Percentiles rank a stretch among this genome's conserved stretches.
Conservation (phyloP, 352 stramenopile species). For the Pythium phragmitis region DNA sequence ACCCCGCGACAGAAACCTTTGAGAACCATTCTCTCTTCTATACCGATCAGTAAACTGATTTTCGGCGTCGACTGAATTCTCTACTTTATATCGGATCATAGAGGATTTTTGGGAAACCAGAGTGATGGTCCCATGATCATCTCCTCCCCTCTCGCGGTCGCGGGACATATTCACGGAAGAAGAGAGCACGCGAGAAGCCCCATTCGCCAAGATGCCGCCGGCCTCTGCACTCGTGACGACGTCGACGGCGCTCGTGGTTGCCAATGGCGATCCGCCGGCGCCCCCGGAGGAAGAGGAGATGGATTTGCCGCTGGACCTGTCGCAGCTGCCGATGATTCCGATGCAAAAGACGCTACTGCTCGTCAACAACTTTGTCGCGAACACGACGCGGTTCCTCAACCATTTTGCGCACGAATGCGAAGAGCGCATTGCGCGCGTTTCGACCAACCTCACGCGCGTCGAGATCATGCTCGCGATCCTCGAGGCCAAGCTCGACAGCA, state of each 20-base stretch:
- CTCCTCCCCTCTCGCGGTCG: slow-evolving; percentile 1
- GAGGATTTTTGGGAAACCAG: slow-evolving; percentile 6
- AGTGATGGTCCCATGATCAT: slow-evolving; percentile 26
- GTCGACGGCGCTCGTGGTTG: slow-evolving; percentile 62
- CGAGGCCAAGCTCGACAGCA: slow-evolving; percentile 83
- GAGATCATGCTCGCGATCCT: slow-evolving; percentile 85
- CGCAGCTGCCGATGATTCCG: slow-evolving; percentile 71
- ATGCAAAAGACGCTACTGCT: slow-evolving; percentile 79
- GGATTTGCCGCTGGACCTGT: slow-evolving; percentile 75
- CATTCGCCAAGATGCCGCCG: slow-evolving; percentile 15
- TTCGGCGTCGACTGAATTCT: too few relatives aligned
- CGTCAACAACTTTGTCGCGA: slow-evolving; percentile 86
- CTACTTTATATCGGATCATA: slow-evolving; percentile 3
- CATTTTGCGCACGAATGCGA: slow-evolving; percentile 85
- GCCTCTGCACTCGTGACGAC: slow-evolving; percentile 27
- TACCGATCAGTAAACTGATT: not conserved
- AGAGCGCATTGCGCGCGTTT: slow-evolving; percentile 70
- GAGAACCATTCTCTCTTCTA: not conserved
- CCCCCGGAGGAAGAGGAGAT: slow-evolving; percentile 46
- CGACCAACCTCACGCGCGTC: slow-evolving; percentile 71
- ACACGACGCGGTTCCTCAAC: slow-evolving; percentile 87
- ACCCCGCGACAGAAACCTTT: not conserved
- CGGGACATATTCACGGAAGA: slow-evolving; percentile 9
- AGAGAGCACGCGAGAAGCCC: not conserved
- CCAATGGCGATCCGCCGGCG: slow-evolving; percentile 24